Base-by-base conservation (phyloP, 352 stramenopile species). In the Phytophthora fragariaefolia region DNA sequence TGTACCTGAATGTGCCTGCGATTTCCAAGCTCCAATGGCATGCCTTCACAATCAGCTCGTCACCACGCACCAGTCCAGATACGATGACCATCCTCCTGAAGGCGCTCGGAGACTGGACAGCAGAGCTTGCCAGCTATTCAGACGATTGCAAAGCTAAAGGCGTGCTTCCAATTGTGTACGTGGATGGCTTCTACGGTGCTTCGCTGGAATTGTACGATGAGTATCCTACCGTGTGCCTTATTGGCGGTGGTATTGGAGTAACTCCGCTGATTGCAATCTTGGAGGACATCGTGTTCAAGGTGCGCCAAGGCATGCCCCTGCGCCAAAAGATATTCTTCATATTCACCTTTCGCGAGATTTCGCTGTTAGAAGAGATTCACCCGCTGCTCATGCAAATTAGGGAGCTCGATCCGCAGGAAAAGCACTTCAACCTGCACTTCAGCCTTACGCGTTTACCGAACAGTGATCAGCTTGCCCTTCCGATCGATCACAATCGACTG, bases 1-100 rank as follows among this genome's bases (percentile, higher is more conserved):
- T 47, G 40, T 47, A 47, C 20, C 40, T 47, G n/a, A 47, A 47
- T 15, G 20, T 47, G n/a, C 40, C 40, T 7, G 40, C 40, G 5
- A 47, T 47, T 12, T 47, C 40, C 40, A 47, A 47, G 13, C 40
- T 47, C n/a, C 40, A 47, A 26, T 47, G 40, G 40, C 40, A 47
- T 18, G n/a, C 40, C 40, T 47, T 47, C 20, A 47, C 40, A 3
- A 47, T 47, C 17, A 26, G n/a, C 20, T 47, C 40, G 40, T 47
- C 40, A 15, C 40, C 40, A 10, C 40, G 40, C 40, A 47, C 20
- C n/a, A 47, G 40, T 17, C 18, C 40, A 1, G 40, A 24, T 15
- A 47, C 40, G 20, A 26, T 47, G 12, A 47, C 40, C 4, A 47
- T 47, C 26, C 20, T 47, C 12, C n/a, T 47, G 8, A 47, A 47